Evolutionary conservation across 2,329 filamentous ascomycete species (phyloP).

Genomic region (Ophiostoma fasciatum): DNA sequence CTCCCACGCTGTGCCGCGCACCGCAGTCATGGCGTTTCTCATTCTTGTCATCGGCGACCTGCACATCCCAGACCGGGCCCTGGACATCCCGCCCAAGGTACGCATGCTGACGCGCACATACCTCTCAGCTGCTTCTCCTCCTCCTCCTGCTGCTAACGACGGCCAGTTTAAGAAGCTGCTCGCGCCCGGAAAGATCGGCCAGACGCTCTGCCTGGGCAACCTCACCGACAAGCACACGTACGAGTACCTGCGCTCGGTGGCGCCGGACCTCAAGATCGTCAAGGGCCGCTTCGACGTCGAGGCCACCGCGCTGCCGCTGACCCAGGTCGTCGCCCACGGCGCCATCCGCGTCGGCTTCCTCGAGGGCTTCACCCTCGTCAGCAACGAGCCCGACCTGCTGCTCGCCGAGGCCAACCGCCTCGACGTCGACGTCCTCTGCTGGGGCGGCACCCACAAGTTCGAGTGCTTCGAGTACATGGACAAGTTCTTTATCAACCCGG

Average conservation of each 20-base stretch:
- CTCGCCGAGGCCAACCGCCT: constrained; percentile 53
- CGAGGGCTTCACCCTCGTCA: constrained; percentile 54
- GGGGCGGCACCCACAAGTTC: constrained; percentile 53
- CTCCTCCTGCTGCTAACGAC: constrained; percentile 2
- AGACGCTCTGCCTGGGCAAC: constrained; percentile 68
- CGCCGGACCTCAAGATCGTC: constrained; percentile 57
- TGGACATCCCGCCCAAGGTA: constrained; percentile 85
- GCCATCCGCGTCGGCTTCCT: constrained; percentile 51
- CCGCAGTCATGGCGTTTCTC: constrained; percentile 77
- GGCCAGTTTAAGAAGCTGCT: constrained; percentile 71
- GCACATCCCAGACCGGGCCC: constrained; percentile 82
- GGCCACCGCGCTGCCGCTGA: constrained; percentile 48
- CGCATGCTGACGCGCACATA: too few relatives aligned
- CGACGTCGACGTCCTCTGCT: constrained; percentile 55
- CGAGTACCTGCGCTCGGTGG: constrained; percentile 62
- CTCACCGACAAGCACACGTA: constrained; percentile 67
- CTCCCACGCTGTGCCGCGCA: too few relatives aligned
- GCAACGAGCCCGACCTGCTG: constrained; percentile 49
- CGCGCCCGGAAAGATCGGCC: constrained; percentile 68
- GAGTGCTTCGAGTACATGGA: constrained; percentile 61
- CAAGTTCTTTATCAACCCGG: constrained; percentile 59
- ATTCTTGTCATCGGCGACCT: constrained; percentile 87
- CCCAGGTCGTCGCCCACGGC: constrained; percentile 52
- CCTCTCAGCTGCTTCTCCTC: constrained; percentile 2
- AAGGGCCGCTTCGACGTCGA: constrained; percentile 54